Base-by-base conservation (phyloP, 2,329 filamentous ascomycete genomes). In the Sarocladiaceae sp. region DNA sequence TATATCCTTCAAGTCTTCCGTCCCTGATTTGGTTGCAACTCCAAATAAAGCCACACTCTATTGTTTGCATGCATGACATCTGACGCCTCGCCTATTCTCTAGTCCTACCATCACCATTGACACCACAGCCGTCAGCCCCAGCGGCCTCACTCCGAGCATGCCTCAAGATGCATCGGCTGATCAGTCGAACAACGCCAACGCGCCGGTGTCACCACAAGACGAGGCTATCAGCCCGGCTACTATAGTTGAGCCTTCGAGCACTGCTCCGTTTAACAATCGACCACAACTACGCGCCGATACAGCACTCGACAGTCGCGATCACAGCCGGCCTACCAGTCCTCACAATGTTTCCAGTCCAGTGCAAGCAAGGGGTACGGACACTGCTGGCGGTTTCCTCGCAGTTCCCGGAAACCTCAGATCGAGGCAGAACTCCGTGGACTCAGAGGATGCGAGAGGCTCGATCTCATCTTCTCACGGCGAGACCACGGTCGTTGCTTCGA, bases 391-490 rank as follows among this genome's bases (percentile, higher is more conserved):
- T 52, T 87, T 87, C 58, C 72, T 90, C 44, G 76, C 83, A 0
- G 87, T 90, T 1, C 87, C 87, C 1, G 73, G 72, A 47, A 57
- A 62, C 17, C 64, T 74, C 50, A 74, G 83, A 49, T 84, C 84
- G 31, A 74, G 86, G 54, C 84, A 87, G 53, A 85, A 85, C 59
- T 90, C 86, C 1, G 71, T 89, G 47, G 86, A 88, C 60, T 87
- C 84, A 10, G 78, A 83, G 26, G 83, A 86, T 54, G 78, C 75
- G 31, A 75, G 77, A 17, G 77, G 78, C 31, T 84, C 82, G 1
- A 70, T 78, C 17, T 80, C 78, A 8, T 50, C 47, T 6, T 82
- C 78, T 0, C 83, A 83, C 51, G 83, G 78, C 17, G 80, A 84
- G n/a, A 84, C 84, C 1, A 80, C 84, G 42, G 76, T 84, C 13